Conservation (phyloP, 164 flowering plant species). For the Euptelea pleiosperma region DNA sequence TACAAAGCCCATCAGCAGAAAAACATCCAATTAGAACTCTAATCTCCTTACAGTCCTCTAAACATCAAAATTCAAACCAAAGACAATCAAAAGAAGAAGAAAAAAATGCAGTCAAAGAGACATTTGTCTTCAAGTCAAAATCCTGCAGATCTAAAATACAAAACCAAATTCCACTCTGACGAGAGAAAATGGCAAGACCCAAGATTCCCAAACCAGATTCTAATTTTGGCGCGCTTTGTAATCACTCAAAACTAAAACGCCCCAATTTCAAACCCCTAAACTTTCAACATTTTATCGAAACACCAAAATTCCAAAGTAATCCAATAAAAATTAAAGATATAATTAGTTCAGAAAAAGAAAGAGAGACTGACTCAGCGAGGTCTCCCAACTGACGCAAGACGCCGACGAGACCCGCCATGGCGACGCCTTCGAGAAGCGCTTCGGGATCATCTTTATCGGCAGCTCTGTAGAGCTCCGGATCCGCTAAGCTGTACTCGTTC, state of each 20-base stretch:
- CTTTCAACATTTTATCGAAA: conserved; percentile 4
- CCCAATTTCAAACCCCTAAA: conserved; percentile 10
- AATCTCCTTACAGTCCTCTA: neutral
- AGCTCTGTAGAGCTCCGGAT: conserved; percentile 78
- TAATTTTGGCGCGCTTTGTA: neutral
- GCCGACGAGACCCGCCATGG: conserved; percentile 98
- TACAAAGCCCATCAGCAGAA: too few relatives aligned
- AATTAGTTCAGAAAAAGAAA: neutral
- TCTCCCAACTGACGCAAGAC: conserved; percentile 94
- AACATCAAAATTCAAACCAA: neutral
- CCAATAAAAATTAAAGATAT: too few relatives aligned
- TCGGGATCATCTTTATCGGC: conserved; percentile 96
- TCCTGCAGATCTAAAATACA: neutral
- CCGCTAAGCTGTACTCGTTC: conserved; percentile 83
- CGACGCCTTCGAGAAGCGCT: conserved; percentile 90
- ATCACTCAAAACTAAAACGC: neutral
- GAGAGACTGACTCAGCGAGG: conserved; percentile 76
- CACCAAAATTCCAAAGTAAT: conserved; percentile 5
- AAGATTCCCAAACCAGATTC: neutral
- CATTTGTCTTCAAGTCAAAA: neutral
- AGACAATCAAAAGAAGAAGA: neutral
- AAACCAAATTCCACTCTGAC: neutral
- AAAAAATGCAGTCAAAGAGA: conserved; percentile 2
- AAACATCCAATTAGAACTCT: neutral
- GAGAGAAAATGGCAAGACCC: neutral